Conservation (phyloP, 1,284 basidiomycete genomes). For the Ustilago esculenta region DNA sequence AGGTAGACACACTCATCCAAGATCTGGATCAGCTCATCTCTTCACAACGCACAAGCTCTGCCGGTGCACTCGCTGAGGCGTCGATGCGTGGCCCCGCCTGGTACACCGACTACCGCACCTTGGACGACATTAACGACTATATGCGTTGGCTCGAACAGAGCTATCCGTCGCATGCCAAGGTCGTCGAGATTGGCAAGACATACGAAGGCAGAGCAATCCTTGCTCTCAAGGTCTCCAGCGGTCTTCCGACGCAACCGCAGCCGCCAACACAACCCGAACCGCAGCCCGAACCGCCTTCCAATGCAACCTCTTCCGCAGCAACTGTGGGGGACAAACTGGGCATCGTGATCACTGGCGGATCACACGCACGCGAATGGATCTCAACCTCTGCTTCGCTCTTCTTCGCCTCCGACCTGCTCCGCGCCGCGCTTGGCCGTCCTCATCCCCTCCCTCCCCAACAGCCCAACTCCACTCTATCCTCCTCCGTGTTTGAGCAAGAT, state of each 20-base stretch:
- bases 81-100: constrained; percentile 10
- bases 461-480: neutral
- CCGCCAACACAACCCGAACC: constrained; percentile 4
- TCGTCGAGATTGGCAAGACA: constrained; percentile 31
- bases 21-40: constrained; percentile 15
- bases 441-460: neutral
- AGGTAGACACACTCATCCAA: constrained; percentile 8
- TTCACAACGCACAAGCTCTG: neutral
- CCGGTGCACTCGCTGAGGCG: too few relatives aligned
- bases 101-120: constrained; percentile 31
- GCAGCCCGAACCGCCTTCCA: constrained; percentile 9
- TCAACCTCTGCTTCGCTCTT: constrained; percentile 79
- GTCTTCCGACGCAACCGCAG: constrained; percentile 2
- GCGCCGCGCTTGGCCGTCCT: constrained; percentile 10
- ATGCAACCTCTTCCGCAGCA: neutral
- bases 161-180: constrained; percentile 23
- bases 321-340: constrained; percentile 6
- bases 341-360: constrained; percentile 36
- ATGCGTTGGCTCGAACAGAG: constrained; percentile 14
- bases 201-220: constrained; percentile 37
- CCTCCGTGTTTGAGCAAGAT: too few relatives aligned
- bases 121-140: constrained; percentile 28
- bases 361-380: constrained; percentile 73
- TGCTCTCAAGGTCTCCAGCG: constrained; percentile 20
- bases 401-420: constrained; percentile 66